A percentile compares a stretch with the other conserved stretches of the same genome.
These are phyloP conservation scores for Striga hermonthica DNA, from an alignment of 305 asterid genomes.

Conservation along the genomic window DNA sequence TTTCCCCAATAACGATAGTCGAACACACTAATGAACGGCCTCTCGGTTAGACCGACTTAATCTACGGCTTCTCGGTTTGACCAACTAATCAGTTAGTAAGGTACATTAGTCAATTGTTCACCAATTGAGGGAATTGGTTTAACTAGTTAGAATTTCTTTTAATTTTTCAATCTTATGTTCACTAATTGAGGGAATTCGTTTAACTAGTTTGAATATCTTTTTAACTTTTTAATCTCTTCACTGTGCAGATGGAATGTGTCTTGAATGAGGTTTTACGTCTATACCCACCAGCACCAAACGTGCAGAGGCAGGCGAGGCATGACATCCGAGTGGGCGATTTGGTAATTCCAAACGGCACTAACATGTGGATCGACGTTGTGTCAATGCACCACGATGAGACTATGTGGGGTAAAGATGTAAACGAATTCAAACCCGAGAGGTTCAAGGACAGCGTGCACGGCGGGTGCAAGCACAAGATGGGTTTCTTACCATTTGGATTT, in stretches of 20 bases:
- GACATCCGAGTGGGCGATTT: conserved; percentile 52
- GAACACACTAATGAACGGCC: no score
- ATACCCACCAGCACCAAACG: conserved; percentile 82
- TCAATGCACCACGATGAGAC: conserved; percentile 74
- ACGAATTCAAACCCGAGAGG: conserved; percentile 81
- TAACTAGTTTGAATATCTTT: no score
- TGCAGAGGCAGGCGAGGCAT: conserved; percentile 69
- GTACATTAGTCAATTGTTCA: no score
- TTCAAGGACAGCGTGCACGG: conserved; percentile 51
- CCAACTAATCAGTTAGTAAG: no score
- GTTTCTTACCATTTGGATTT: conserved; percentile 80
- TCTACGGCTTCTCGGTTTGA: no score
- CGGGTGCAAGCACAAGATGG: conserved; percentile 84
- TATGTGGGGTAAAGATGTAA: conserved; percentile 71
- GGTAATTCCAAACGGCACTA: conserved; percentile 68
- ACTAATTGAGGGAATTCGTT: no score
- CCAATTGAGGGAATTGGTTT: no score
- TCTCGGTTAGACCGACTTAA: no score
- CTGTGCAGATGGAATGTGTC: conserved; percentile 88
- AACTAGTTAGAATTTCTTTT: no score
- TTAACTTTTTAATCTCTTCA: neutral
- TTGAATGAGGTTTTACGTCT: conserved; percentile 76
- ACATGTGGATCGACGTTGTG: conserved; percentile 84
- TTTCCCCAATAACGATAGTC: no score
- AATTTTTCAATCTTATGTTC: no score